Base-by-base conservation (phyloP, 768 basidiomycete genomes). In the Lactarius hengduanensis region DNA sequence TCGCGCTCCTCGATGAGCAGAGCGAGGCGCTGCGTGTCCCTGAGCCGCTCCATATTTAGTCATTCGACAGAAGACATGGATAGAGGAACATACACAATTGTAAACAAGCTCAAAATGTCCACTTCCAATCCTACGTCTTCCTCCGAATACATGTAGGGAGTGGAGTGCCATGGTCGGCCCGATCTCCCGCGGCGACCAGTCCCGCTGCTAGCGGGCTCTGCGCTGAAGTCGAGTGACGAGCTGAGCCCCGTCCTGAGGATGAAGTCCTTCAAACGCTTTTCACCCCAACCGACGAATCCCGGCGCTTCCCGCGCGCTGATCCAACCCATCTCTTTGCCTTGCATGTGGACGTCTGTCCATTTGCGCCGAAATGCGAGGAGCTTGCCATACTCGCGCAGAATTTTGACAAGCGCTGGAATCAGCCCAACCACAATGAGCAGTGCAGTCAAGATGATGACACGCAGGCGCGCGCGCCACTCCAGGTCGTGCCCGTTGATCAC, bases 311-410 rank as follows among this genome's bases (percentile, higher is more conserved):
- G 77, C 0, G 83, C 84, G 71, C 86, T 85, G 50, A 92, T 76
- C 86, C 90, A 92, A 7, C 85, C 91, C 77, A 94, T 80, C 71
- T 93, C 91, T 66, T 86, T 80, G 3, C 85, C 84, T 67, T 83
- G 84, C 72, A 92, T 91, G 60, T 82, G 83, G 1, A 86, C 77
- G 36, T 84, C 79, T 20, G 86, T 72, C 86, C 91, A 93, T 34
- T 82, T 80, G 53, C 78, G 76, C 57, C 87, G 81, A 71, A 83
- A 86, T 9, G 77, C 80, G 3, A 84, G 80, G 3, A 90, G 75
- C 18, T 72, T 76, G 71, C 82, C 83, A 72, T 90, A 87, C 74
- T 92, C 88, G 68, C 78, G 78, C 57, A 90, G 71, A 28, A 93
- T 82, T 71, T 85, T 84, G 75, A 80, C 83, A 41, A 92, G 72